Conservation (phyloP, 495 filamentous ascomycete genomes). For the Lepraria neglecta region DNA sequence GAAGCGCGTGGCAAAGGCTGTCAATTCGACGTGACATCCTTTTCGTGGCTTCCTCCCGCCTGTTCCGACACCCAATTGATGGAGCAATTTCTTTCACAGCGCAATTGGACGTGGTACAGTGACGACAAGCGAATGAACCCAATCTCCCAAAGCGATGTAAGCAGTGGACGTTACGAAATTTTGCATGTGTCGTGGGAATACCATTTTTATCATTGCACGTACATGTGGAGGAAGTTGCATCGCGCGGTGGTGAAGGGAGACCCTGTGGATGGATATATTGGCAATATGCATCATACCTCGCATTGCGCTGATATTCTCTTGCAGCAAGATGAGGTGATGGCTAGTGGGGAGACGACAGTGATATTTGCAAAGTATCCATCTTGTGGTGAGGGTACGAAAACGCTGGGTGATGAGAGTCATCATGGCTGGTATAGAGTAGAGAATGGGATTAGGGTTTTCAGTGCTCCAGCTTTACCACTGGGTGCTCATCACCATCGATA, state of each 20-base stretch:
- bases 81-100: neutral
- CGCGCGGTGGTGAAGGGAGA: slow-evolving; percentile 21
- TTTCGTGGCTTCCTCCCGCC: slow-evolving; percentile 22
- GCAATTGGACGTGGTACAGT: slow-evolving; percentile 24
- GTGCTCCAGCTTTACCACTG: too few species aligned
- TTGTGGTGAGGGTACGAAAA: too few species aligned
- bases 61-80: slow-evolving; percentile 22
- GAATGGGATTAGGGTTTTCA: too few species aligned
- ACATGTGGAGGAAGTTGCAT: slow-evolving; percentile 36
- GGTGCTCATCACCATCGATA: too few species aligned
- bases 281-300: slow-evolving; percentile 24
- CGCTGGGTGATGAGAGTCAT: too few species aligned
- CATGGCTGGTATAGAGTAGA: too few species aligned
- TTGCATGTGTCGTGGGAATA: slow-evolving; percentile 35
- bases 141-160: neutral
- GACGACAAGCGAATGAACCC: slow-evolving; percentile 11
- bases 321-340: too few species aligned
- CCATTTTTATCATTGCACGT: slow-evolving; percentile 34
- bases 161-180: slow-evolving; percentile 12
- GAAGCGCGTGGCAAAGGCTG: slow-evolving; percentile 22
- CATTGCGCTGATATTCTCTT: slow-evolving; percentile 22
- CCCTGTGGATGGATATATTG: slow-evolving; percentile 28
- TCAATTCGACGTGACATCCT: slow-evolving; percentile 22
- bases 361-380: too few species aligned
- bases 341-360: too few species aligned